Percentiles rank a stretch among this genome's conserved stretches.
Evolutionary conservation across 192 early-diverging fungal species (phyloP).

Genomic region (Coemansia sp.): DNA sequence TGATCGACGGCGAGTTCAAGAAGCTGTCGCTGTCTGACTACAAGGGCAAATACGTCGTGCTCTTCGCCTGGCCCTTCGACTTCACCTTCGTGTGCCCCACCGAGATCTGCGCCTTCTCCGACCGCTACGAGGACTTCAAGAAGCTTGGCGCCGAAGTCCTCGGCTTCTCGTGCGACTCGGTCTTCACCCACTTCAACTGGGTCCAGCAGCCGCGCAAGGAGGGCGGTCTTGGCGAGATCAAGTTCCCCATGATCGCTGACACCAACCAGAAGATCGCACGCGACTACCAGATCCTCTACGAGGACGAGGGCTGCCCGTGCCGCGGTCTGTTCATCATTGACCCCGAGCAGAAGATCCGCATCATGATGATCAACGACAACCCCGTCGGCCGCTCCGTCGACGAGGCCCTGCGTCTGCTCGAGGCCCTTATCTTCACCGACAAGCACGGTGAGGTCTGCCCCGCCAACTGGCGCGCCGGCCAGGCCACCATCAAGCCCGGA

Average conservation of each 20-base stretch:
- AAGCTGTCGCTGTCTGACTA: slow-evolving; percentile 62
- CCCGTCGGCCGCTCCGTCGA: slow-evolving; percentile 84
- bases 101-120: slow-evolving; percentile 89
- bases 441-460: slow-evolving; percentile 84
- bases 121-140: slow-evolving; percentile 80
- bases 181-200: slow-evolving; percentile 89
- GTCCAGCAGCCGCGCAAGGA: slow-evolving; percentile 76
- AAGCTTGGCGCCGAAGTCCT: slow-evolving; percentile 73
- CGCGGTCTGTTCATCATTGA: slow-evolving; percentile 92
- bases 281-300: slow-evolving; percentile 85
- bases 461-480: slow-evolving; percentile 79
- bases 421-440: slow-evolving; percentile 92
- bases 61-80: slow-evolving; percentile 92
- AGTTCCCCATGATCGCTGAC: slow-evolving; percentile 87
- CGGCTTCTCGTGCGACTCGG: slow-evolving; percentile 70
- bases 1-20: slow-evolving; percentile 69
- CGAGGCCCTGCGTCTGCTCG: slow-evolving; percentile 82
- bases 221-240: slow-evolving; percentile 90
- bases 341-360: slow-evolving; percentile 81
- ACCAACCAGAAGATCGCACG: slow-evolving; percentile 84
- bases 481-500: slow-evolving; percentile 70
- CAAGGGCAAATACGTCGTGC: slow-evolving; percentile 71
- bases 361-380: slow-evolving; percentile 87
- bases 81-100: slow-evolving; percentile 93
- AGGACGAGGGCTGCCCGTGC: slow-evolving; percentile 74